Percentiles rank a stretch among this genome's conserved stretches.
These are phyloP conservation scores for Claviceps pazoutovae DNA, from an alignment of 2,329 filamentous ascomycete species.

Conservation along the genomic window DNA sequence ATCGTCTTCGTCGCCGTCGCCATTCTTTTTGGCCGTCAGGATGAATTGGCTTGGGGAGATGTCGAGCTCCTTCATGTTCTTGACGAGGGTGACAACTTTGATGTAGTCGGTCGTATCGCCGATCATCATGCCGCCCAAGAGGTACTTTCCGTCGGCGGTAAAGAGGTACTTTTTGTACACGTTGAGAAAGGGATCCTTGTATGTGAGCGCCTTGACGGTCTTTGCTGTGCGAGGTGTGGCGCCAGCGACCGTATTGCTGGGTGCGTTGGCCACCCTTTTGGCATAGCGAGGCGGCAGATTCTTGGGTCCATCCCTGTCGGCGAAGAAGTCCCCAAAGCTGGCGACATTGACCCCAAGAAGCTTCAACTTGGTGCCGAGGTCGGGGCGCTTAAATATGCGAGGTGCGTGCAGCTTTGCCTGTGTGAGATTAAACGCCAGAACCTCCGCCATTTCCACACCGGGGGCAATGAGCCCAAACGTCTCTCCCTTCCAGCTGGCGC, in stretches of 20 bases:
- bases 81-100: slow-evolving; percentile 77
- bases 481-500: slow-evolving; percentile 76
- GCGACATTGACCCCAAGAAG: slow-evolving; percentile 81
- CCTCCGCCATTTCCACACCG: slow-evolving; percentile 84
- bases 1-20: slow-evolving; percentile 52
- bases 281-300: slow-evolving; percentile 48
- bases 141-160: slow-evolving; percentile 75
- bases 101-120: slow-evolving; percentile 84
- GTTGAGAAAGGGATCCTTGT: slow-evolving; percentile 75
- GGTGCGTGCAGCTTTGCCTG: slow-evolving; percentile 60
- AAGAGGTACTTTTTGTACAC: slow-evolving; percentile 94
- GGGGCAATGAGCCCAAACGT: slow-evolving; percentile 83
- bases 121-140: slow-evolving; percentile 96
- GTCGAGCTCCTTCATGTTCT: slow-evolving; percentile 66
- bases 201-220: slow-evolving; percentile 66
- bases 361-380: slow-evolving; percentile 85
- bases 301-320: slow-evolving; percentile 70
- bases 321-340: slow-evolving; percentile 89
- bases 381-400: slow-evolving; percentile 63
- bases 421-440: slow-evolving; percentile 82
- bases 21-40: slow-evolving; percentile 57
- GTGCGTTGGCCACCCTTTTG: slow-evolving; percentile 15
- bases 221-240: background rate
- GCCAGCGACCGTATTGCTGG: background rate
- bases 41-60: slow-evolving; percentile 72